Evolutionary conservation across 495 filamentous ascomycete species (phyloP).

Genomic region (Melanomma pulvis-pyrius): DNA sequence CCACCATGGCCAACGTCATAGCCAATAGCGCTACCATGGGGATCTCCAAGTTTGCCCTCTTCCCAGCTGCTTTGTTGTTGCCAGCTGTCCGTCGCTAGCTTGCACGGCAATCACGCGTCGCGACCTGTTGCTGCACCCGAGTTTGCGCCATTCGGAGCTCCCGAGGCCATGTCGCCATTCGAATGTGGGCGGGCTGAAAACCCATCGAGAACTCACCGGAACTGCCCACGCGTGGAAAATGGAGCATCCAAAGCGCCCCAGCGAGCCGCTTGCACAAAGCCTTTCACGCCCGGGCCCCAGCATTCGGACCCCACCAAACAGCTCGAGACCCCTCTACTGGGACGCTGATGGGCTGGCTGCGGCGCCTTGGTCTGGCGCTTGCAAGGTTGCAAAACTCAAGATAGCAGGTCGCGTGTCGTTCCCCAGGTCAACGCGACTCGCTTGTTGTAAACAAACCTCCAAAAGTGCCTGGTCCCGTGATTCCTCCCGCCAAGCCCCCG

Average conservation of each 20-base stretch:
- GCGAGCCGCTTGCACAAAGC: constrained; percentile 28
- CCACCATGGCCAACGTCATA: constrained; percentile 22
- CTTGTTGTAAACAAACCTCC: constrained; percentile 37
- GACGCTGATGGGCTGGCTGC: constrained; percentile 32
- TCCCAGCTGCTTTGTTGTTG: neutral
- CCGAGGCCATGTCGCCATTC: constrained; percentile 24
- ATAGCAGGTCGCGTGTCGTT: constrained; percentile 20
- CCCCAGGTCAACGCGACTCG: constrained; percentile 36
- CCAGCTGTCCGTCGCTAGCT: neutral
- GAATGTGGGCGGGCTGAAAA: constrained; percentile 33
- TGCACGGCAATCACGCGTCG: neutral
- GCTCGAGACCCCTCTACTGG: constrained; percentile 26
- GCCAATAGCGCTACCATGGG: neutral
- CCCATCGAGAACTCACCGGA: constrained; percentile 27
- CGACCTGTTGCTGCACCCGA: constrained; percentile 7
- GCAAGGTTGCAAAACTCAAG: constrained; percentile 20
- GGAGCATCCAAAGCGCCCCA: neutral
- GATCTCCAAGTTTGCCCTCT: neutral
- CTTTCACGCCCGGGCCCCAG: constrained; percentile 15
- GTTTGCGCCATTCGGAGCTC: constrained; percentile 32
- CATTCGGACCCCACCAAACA: constrained; percentile 34
- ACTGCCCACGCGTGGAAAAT: constrained; percentile 19
- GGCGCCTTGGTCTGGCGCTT: constrained; percentile 33
- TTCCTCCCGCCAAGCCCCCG: constrained; percentile 1
- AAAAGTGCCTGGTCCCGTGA: constrained; percentile 35